Percentiles rank a stretch among this genome's conserved stretches.
These are phyloP conservation scores for Talaromyces borbonicus DNA, from an alignment of 495 filamentous ascomycete genomes.

Conservation along the genomic window DNA sequence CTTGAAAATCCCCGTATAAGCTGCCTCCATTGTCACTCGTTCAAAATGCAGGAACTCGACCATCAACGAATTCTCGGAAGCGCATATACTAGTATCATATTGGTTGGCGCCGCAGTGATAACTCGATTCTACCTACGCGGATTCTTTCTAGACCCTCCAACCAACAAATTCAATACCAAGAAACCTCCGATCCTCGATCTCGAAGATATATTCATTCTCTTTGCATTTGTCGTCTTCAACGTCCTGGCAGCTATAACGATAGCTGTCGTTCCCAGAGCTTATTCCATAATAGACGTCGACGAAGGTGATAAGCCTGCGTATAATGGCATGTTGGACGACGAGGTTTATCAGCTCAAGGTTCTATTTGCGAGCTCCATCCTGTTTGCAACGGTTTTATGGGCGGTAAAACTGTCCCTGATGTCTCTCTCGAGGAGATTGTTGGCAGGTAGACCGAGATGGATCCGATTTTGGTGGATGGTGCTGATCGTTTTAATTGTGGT, in stretches of 20 bases:
- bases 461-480: slow-evolving; percentile 28
- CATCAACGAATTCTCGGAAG: not conserved
- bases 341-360: slow-evolving; percentile 18
- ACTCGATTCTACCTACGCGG: slow-evolving; percentile 1
- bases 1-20: too few relatives aligned
- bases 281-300: slow-evolving; percentile 10
- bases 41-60: slow-evolving; percentile 2
- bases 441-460: slow-evolving; percentile 15
- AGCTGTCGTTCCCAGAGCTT: slow-evolving; percentile 19
- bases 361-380: slow-evolving; percentile 33
- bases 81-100: not conserved
- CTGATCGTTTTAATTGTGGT: slow-evolving; percentile 25
- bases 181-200: slow-evolving; percentile 13
- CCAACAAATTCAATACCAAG: too few relatives aligned
- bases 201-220: slow-evolving; percentile 24
- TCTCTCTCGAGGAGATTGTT: slow-evolving; percentile 31
- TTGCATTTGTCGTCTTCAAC: slow-evolving; percentile 22
- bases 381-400: slow-evolving; percentile 36
- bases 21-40: too few relatives aligned
- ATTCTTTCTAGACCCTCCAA: too few relatives aligned
- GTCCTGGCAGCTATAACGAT: slow-evolving; percentile 24
- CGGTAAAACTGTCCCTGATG: slow-evolving; percentile 36
- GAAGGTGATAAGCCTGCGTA: slow-evolving; percentile 10
- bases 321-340: slow-evolving; percentile 16
- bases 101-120: not conserved